phyloP scores from a whole-genome alignment of 192 early-diverging fungal genomes.

The Coemansia aciculifera region DNA sequence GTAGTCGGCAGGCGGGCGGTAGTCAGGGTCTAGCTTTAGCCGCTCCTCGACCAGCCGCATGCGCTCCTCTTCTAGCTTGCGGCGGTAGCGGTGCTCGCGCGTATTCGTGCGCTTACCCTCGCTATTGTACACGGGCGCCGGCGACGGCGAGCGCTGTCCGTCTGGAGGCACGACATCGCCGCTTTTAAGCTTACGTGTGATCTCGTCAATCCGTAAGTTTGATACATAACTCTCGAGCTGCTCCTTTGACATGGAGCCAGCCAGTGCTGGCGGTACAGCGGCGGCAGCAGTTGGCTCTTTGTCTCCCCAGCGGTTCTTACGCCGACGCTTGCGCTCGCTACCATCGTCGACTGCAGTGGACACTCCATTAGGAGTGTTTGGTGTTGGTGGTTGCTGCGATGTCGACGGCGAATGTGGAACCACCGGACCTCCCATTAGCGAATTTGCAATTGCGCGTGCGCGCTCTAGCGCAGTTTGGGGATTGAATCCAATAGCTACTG shows the following conservation, averaged over 20 bases:
- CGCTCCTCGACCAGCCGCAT: slow-evolving; percentile 82
- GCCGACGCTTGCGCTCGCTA: slow-evolving; percentile 64
- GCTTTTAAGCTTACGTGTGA: slow-evolving; percentile 73
- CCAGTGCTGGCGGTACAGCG: slow-evolving; percentile 75
- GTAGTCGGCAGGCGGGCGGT: slow-evolving; percentile 91
- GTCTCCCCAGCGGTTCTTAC: slow-evolving; percentile 89
- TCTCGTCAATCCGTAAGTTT: slow-evolving; percentile 89
- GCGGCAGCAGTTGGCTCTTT: slow-evolving; percentile 72
- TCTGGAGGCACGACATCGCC: slow-evolving; percentile 80
- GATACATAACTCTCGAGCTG: slow-evolving; percentile 72
- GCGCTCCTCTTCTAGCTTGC: slow-evolving; percentile 92
- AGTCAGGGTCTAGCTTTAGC: slow-evolving; percentile 71
- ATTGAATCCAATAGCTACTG: slow-evolving; percentile 10
- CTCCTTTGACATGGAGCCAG: slow-evolving; percentile 73
- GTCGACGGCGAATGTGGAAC: background rate
- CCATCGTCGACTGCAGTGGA: slow-evolving; percentile 9
- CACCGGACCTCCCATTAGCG: slow-evolving; percentile 18
- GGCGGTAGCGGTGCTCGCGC: slow-evolving; percentile 86
- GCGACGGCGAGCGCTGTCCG: slow-evolving; percentile 85
- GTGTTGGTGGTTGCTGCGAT: background rate
- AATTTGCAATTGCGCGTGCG: slow-evolving; percentile 51
- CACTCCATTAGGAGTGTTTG: background rate
- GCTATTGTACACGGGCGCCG: slow-evolving; percentile 86
- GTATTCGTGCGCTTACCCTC: slow-evolving; percentile 97
- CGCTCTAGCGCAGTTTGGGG: slow-evolving; percentile 39